Percentiles rank a stretch among this genome's conserved stretches.
Evolutionary conservation across 768 basidiomycete genomes (phyloP).

Genomic region (Hypsizygus marmoreus): DNA sequence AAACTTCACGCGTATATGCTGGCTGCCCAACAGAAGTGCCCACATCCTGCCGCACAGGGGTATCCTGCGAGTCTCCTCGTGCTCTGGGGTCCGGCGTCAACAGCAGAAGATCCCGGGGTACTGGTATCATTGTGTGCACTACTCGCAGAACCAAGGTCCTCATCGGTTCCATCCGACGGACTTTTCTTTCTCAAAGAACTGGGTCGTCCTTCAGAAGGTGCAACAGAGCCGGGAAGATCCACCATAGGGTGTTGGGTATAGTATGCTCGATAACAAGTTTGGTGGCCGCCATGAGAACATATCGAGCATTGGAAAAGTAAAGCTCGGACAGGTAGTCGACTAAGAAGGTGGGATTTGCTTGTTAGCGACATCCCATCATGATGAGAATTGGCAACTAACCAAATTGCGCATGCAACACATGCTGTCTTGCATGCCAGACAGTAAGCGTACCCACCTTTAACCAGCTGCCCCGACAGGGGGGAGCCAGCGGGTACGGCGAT

Average conservation of each 20-base stretch:
- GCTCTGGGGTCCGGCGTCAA: constrained; percentile 20
- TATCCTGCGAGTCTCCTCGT: constrained; percentile 48
- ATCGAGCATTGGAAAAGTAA: constrained; percentile 74
- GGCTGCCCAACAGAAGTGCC: constrained; percentile 77
- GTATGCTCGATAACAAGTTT: constrained; percentile 71
- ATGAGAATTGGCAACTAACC: constrained; percentile 46
- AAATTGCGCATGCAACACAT: constrained; percentile 65
- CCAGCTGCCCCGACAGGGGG: constrained; percentile 18
- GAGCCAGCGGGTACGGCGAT: constrained; percentile 45
- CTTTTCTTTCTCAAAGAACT: constrained; percentile 15
- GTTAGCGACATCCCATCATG: not conserved
- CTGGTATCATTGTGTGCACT: constrained; percentile 21
- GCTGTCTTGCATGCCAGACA: constrained; percentile 58
- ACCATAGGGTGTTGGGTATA: constrained; percentile 62
- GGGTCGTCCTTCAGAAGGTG: constrained; percentile 10
- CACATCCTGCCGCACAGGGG: constrained; percentile 79
- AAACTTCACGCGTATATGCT: too few species aligned
- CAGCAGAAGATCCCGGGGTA: constrained; percentile 18
- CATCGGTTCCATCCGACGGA: constrained; percentile 23
- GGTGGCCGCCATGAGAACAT: constrained; percentile 82
- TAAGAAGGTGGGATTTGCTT: constrained; percentile 25
- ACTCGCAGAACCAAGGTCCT: constrained; percentile 24
- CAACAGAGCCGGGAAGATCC: constrained; percentile 37
- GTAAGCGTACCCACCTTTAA: constrained; percentile 50
- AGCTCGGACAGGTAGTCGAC: constrained; percentile 74